phyloP scores from a whole-genome alignment of 495 filamentous ascomycete species.

The Hypoxylon fragiforme region DNA sequence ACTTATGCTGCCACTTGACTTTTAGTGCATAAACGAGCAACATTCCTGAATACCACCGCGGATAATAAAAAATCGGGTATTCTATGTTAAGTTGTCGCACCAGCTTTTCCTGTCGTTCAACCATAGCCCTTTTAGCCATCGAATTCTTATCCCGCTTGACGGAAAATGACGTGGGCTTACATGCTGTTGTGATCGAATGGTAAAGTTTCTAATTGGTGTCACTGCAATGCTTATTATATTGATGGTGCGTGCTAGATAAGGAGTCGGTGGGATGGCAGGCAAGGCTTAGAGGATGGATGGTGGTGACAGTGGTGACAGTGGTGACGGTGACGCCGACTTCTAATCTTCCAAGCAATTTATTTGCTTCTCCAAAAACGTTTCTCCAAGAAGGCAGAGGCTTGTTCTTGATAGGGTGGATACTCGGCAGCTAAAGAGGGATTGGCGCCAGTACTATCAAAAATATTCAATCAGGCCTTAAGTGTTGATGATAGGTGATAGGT shows the following conservation, averaged over 20 bases:
- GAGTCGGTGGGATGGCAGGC: background rate
- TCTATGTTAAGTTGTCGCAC: slow-evolving; percentile 8
- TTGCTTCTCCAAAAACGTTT: background rate
- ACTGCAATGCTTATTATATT: slow-evolving; percentile 9
- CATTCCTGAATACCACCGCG: background rate
- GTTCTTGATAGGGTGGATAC: slow-evolving; percentile 12
- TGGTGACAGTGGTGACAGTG: slow-evolving; percentile 8
- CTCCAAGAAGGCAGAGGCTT: background rate
- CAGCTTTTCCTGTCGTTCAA: background rate
- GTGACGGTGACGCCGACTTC: slow-evolving; percentile 3
- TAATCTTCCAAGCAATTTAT: background rate
- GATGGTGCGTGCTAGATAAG: slow-evolving; percentile 12
- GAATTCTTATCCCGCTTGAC: background rate
- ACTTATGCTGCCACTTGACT: background rate
- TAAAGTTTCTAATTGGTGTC: slow-evolving; percentile 15
- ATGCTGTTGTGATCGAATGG: slow-evolving; percentile 8
- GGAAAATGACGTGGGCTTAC: background rate
- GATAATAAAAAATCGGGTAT: slow-evolving; percentile 1
- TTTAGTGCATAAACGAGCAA: too few species aligned
- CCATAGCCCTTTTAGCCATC: slow-evolving; percentile 4
- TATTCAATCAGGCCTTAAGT: too few species aligned
- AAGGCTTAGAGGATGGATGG: background rate
- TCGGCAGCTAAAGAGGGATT: slow-evolving; percentile 1
- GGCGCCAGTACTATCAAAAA: too few species aligned
- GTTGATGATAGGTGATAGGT: slow-evolving; percentile 10